Evolutionary conservation across 768 basidiomycete genomes (phyloP).

Genomic region (Calocera cornea): DNA sequence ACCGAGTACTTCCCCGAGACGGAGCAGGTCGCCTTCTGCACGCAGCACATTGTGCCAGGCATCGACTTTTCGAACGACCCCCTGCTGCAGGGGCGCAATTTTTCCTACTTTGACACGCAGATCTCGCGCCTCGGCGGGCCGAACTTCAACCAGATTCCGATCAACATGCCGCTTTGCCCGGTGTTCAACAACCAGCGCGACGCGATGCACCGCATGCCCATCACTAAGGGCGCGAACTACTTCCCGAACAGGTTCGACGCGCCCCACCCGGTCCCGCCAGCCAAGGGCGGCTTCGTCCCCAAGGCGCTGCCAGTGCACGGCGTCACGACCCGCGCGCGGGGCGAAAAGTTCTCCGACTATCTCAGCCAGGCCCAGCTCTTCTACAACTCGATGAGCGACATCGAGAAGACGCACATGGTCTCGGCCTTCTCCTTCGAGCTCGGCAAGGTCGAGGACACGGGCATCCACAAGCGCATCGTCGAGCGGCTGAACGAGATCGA

Average conservation of each 20-base stretch:
- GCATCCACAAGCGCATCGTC: slow-evolving; percentile 56
- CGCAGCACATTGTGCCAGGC: slow-evolving; percentile 37
- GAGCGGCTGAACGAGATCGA: slow-evolving; percentile 59
- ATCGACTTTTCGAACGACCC: slow-evolving; percentile 45
- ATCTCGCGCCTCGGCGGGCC: slow-evolving; percentile 56
- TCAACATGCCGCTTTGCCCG: slow-evolving; percentile 69
- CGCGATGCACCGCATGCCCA: slow-evolving; percentile 43
- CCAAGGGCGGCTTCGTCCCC: slow-evolving; percentile 34
- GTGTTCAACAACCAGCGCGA: slow-evolving; percentile 57
- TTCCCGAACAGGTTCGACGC: slow-evolving; percentile 61
- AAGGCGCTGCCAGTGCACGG: slow-evolving; percentile 27
- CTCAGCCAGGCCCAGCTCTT: slow-evolving; percentile 65
- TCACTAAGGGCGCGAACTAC: slow-evolving; percentile 58
- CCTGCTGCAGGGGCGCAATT: slow-evolving; percentile 70
- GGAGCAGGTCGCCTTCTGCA: slow-evolving; percentile 85
- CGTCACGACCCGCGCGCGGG: slow-evolving; percentile 35
- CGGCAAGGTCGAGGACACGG: slow-evolving; percentile 63
- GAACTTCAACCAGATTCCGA: slow-evolving; percentile 58
- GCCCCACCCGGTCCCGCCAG: slow-evolving; percentile 34
- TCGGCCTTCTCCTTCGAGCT: slow-evolving; percentile 70
- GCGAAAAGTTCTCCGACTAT: slow-evolving; percentile 57
- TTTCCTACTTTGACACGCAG: slow-evolving; percentile 80
- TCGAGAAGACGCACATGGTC: slow-evolving; percentile 62
- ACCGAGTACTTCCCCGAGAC: slow-evolving; percentile 69
- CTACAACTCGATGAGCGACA: slow-evolving; percentile 58